A percentile compares a stretch with the other conserved stretches of the same genome.
Evolutionary conservation across 352 stramenopile species (phyloP).

Genomic region (Phytophthora agathidicida): DNA sequence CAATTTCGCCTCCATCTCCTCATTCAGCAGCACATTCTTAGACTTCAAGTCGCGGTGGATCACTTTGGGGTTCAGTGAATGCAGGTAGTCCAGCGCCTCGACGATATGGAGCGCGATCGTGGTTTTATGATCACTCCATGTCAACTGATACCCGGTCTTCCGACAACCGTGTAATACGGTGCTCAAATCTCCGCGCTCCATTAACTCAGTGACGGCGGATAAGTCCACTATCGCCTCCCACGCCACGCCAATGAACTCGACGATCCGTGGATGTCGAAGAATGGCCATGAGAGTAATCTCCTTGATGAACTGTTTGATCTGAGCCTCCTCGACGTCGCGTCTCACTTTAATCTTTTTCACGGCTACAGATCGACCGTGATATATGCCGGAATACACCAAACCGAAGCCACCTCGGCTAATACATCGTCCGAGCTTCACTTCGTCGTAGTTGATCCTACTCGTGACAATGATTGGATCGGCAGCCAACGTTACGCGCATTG

Average conservation of each 20-base stretch:
- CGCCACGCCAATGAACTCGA: conserved; percentile 53
- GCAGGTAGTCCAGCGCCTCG: conserved; percentile 51
- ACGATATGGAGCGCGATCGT: conserved; percentile 54
- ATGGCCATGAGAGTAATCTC: conserved; percentile 51
- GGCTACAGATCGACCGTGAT: conserved; percentile 35
- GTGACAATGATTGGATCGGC: conserved; percentile 52
- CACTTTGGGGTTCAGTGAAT: conserved; percentile 50
- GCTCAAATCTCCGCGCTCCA: conserved; percentile 58
- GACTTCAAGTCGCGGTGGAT: conserved; percentile 52
- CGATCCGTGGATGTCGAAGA: conserved; percentile 44
- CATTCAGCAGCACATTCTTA: conserved; percentile 55
- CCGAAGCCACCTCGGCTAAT: conserved; percentile 53
- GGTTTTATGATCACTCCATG: conserved; percentile 46
- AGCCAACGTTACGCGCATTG: conserved; percentile 32
- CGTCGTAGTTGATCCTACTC: conserved; percentile 42
- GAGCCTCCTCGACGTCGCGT: conserved; percentile 19
- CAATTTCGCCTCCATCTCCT: conserved; percentile 59
- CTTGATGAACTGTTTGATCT: conserved; percentile 44
- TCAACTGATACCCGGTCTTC: conserved; percentile 16
- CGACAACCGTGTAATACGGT: conserved; percentile 41
- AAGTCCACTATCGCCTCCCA: conserved; percentile 49
- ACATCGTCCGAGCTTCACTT: conserved; percentile 43
- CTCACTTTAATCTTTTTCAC: conserved; percentile 51
- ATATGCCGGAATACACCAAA: conserved; percentile 43
- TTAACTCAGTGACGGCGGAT: conserved; percentile 53